These are phyloP conservation scores for Mycena crocata DNA, from an alignment of 768 basidiomycete species.

Conservation along the genomic window DNA sequence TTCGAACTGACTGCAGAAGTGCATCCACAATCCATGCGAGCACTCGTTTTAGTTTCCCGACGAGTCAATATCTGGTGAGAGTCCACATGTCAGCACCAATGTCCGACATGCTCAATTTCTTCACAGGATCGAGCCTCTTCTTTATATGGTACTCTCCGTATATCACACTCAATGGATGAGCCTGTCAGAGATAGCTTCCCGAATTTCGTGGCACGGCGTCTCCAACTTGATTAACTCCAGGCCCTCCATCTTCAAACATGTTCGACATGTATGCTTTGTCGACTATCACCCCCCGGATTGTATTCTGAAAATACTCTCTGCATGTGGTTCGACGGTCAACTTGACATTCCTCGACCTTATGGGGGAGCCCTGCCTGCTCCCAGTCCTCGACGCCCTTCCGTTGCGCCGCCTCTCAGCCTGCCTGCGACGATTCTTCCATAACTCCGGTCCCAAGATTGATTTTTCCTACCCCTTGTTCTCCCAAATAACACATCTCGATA, in stretches of 20 bases:
- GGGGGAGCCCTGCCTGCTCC: background rate
- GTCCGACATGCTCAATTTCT: too few species aligned
- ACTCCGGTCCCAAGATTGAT: background rate
- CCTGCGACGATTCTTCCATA: background rate
- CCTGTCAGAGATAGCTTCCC: background rate
- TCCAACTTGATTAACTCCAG: background rate
- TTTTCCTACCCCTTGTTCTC: constrained; percentile 3
- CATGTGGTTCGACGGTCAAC: background rate
- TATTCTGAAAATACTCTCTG: background rate
- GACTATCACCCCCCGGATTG: background rate
- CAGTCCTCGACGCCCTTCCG: constrained; percentile 4
- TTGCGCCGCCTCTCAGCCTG: background rate
- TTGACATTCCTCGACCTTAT: background rate
- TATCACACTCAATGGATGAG: background rate
- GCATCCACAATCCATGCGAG: background rate
- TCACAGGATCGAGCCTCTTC: too few species aligned
- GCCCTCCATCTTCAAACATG: background rate
- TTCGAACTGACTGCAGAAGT: background rate
- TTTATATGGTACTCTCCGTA: background rate
- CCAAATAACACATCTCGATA: constrained; percentile 4
- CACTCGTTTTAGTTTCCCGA: background rate
- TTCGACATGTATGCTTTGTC: background rate
- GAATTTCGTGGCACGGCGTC: background rate
- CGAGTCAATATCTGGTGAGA: background rate
- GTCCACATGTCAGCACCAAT: too few species aligned